Base-by-base conservation (phyloP, 352 stramenopile species). In the Phytophthora pini region DNA sequence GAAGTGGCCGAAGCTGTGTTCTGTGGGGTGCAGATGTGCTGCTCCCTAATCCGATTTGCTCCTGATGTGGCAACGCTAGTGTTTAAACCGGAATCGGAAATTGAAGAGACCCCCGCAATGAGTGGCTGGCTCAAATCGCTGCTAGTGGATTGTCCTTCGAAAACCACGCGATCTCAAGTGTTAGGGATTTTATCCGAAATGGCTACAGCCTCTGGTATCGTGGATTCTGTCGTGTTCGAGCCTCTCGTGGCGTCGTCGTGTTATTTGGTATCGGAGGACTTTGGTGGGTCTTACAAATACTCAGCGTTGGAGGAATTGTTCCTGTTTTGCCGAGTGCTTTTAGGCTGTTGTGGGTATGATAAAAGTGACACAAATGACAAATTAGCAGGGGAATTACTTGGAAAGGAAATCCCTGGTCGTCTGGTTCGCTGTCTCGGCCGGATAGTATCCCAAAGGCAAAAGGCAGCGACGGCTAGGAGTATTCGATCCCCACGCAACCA, bases 121-220 rank as follows among this genome's bases (percentile, higher is more conserved):
- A 24, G 12, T 20, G 55, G 36, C 2, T 77, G 69, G 69, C 43
- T 77, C 10, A 55, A 61, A 45, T 31, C 54, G 6, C 40, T 77
- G n/a, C 65, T 77, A 29, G 49, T 77, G 3, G 55, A 74, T 7
- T 77, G 69, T 43, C 46, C 69, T 2, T 74, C 64, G 1, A 65
- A 56, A 55, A 3, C 45, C 2, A 77, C 65, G n/a, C 51, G 69
- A 46, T 32, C 20, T 5, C 59, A 68, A 22, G 47, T 70, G 5
- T 40, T 77, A 39, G 49, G 56, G 4, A 29, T 40, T 31, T 45
- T 75, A 29, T 68, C 62, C 3, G 56, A 75, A 2, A 65, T 72
- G 51, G 61, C 68, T 11, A 55, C 41, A 3, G 24, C 15, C 5
- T 65, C 68, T n/a, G 55, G 67, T 51, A n/a, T 24, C 9, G 29